Base-by-base conservation (phyloP, 257 asterid species). In the Capsicum rhomboideum region DNA sequence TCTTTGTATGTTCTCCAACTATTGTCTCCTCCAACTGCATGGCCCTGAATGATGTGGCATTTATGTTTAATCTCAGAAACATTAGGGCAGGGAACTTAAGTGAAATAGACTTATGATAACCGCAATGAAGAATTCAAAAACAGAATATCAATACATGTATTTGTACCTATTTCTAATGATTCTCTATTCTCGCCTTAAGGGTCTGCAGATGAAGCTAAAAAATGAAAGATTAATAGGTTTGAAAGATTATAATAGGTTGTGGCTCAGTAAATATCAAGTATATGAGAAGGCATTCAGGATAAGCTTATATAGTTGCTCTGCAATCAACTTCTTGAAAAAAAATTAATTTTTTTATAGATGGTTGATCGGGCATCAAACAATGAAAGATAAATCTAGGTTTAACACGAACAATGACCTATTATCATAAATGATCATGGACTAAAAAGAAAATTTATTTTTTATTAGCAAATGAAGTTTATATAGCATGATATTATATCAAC, bases 11-110 rank as follows among this genome's bases (percentile, higher is more conserved):
- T 85, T 96, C 97, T 69, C 99, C 98, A 28, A 96, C 71, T 37
- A 82, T 69, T 61, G 98, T 96, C 93, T 96, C 85, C 98, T 92
- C 99, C 99, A 96, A 91, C 98, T 94, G 87, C 88, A 88, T 58
- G n/a, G 75, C 29, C 82, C 59, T 61, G 37, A 54, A 55, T 21
- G 69, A 53, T 79, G 53, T 29, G 6, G 20, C 52, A 79, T 79
- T 46, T 31, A 79, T 16, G 49, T 55, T 63, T 28, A 79, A 50
- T 46, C 50, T 81, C 83, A 77, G 42, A 82, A 83, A 9, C 54
- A 12, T 63, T 63, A 63, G 71, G 10, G 34, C 50, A 79, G 46
- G 68, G 69, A 13, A 78, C 28, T 79, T 29, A 79, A 55, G 20
- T 20, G 17, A 40, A 8, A 28, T 26, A 64, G 42, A 61, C 71